Conservation (phyloP, 495 filamentous ascomycete species). For the Tricharina praecox region DNA sequence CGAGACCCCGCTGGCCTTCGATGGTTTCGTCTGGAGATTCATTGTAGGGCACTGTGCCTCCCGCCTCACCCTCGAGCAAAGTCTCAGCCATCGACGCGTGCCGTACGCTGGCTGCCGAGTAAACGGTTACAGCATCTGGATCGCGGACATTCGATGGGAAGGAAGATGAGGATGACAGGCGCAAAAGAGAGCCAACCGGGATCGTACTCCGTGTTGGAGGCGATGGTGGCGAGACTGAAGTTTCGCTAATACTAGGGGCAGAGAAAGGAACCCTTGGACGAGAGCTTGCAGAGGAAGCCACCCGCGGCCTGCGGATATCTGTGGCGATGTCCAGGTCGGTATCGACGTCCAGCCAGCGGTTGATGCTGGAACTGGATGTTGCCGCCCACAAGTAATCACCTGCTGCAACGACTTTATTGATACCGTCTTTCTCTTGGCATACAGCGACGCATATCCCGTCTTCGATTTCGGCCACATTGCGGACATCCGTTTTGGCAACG, state of each 20-base stretch:
- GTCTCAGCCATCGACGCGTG: constrained; percentile 42
- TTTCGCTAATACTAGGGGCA: constrained; percentile 28
- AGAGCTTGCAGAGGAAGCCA: constrained; percentile 19
- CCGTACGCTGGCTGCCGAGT: constrained; percentile 35
- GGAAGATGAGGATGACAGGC: constrained; percentile 65
- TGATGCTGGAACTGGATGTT: constrained; percentile 84
- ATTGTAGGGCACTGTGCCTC: constrained; percentile 47
- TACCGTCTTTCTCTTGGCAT: constrained; percentile 69
- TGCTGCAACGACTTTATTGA: constrained; percentile 65
- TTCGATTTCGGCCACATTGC: constrained; percentile 50
- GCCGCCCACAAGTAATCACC: constrained; percentile 85
- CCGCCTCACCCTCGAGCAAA: constrained; percentile 40
- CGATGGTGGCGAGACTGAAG: constrained; percentile 13
- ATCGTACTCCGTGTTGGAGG: constrained; percentile 40
- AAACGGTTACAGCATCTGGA: constrained; percentile 33
- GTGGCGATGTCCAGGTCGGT: constrained; percentile 39
- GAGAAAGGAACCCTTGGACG: constrained; percentile 26
- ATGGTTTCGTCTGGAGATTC: constrained; percentile 70
- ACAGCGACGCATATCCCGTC: constrained; percentile 79
- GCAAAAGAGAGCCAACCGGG: constrained; percentile 53
- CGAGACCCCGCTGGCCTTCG: constrained; percentile 85
- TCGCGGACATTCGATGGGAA: constrained; percentile 43
- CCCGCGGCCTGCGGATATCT: constrained; percentile 15
- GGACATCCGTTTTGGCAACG: constrained; percentile 83
- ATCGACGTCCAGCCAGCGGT: constrained; percentile 80